These are phyloP conservation scores for Brettanomyces anomalus DNA, from an alignment of 805 yeast species.

Conservation along the genomic window DNA sequence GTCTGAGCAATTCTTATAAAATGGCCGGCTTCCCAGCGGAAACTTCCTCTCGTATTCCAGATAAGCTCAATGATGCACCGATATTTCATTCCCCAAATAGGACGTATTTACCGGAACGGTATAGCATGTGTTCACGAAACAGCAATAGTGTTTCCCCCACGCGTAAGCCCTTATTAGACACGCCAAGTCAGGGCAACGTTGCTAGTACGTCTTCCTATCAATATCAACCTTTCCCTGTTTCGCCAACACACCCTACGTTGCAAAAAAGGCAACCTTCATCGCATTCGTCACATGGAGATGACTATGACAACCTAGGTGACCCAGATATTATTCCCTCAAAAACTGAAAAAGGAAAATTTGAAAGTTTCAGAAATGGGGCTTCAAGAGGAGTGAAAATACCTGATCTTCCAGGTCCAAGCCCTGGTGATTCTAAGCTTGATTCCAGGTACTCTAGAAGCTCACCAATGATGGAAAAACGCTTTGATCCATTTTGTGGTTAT, in stretches of 20 bases:
- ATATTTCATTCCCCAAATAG: background rate
- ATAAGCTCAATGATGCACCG: too few relatives aligned
- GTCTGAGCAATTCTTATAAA: background rate
- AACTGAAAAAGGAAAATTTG: background rate
- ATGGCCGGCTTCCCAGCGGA: background rate
- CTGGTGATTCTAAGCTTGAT: constrained; percentile 2
- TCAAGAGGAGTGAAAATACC: constrained; percentile 1
- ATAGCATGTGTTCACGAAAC: background rate
- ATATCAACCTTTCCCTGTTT: constrained; percentile 11
- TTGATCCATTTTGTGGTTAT: constrained; percentile 16
- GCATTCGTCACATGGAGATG: too few relatives aligned
- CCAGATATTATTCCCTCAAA: background rate
- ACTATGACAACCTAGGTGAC: too few relatives aligned
- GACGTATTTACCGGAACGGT: constrained; percentile 8
- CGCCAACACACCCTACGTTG: constrained; percentile 10
- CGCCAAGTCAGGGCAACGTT: constrained; percentile 3
- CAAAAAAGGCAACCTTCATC: background rate
- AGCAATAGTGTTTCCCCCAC: constrained; percentile 3
- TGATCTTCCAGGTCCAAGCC: background rate
- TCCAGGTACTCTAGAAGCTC: background rate
- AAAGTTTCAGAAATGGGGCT: background rate
- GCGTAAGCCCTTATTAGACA: constrained; percentile 12
- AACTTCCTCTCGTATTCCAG: too few relatives aligned
- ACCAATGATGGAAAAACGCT: background rate
- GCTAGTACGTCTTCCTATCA: background rate